Conservation (phyloP, 352 stramenopile genomes). For the Achlya hypogyna region DNA sequence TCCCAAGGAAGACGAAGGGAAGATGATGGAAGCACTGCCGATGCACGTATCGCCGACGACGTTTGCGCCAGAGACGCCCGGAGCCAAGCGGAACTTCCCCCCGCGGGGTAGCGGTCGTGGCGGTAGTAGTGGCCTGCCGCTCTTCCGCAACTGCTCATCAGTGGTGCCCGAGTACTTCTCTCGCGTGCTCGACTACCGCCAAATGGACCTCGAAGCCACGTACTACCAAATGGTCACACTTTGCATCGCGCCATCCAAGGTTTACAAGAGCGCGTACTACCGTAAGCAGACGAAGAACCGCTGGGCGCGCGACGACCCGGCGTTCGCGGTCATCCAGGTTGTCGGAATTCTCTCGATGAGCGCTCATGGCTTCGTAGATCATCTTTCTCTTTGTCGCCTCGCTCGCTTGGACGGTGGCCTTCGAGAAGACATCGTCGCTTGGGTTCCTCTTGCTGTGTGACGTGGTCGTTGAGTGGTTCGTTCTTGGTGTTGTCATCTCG, state of each 20-base stretch:
- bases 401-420: constrained; percentile 70
- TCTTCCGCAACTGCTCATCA: constrained; percentile 60
- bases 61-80: not conserved
- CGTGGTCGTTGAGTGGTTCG: constrained; percentile 75
- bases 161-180: constrained; percentile 74
- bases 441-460: constrained; percentile 65
- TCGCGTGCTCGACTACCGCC: constrained; percentile 67
- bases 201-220: constrained; percentile 84
- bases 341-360: not conserved
- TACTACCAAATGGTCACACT: constrained; percentile 87
- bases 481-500: constrained; percentile 55
- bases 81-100: not conserved
- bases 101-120: not conserved
- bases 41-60: not conserved
- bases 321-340: constrained; percentile 93
- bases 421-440: constrained; percentile 47
- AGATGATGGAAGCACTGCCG: constrained; percentile 12
- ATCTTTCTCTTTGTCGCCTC: constrained; percentile 36
- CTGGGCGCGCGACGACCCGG: constrained; percentile 95
- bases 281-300: constrained; percentile 96
- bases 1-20: not conserved
- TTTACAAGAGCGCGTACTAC: constrained; percentile 84
- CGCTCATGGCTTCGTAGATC: constrained; percentile 22
- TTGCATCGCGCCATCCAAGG: constrained; percentile 71
- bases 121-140: constrained; percentile 8